Evolutionary conservation across 768 basidiomycete species (phyloP), one percentile per base, ranked within the genome.

Genomic region (Hericium coralloides): DNA sequence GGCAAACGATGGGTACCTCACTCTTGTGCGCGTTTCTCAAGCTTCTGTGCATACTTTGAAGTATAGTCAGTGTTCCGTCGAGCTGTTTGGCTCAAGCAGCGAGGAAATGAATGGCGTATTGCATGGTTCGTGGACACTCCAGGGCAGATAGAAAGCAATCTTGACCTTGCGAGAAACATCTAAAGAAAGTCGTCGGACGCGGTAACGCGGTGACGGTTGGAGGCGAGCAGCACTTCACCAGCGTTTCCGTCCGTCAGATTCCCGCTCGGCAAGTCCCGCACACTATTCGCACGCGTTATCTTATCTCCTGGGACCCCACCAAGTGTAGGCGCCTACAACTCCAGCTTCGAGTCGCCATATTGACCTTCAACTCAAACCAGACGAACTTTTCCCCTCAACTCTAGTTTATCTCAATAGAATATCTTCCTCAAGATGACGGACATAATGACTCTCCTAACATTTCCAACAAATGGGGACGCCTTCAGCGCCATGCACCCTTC

Each of bases 11-110:
- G 22, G 23, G 41, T 31, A 48, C 70, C 81, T 76, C 74, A 91
- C 89, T 83, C 75, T 66, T 80, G 70, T 43, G 89, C 84, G 63
- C 74, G 78, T 63, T 76, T 73, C 48, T 75, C 79, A 38, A 95
- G 70, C 66, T 87, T 89, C 58, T 85, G 80, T 14, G 82, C 78
- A 66, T 94, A 93, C 65, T 80, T 85, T 31, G 72, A 65, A 59
- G 74, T 70, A 55, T 76, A 74, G 56, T 69, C 64, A 8, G 49
- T 36, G 26, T 10, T 50, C 23, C 22, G 15, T 9, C 10, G 9
- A 50, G n/a, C 10, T 18, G 23, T 12, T 50, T 20, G 15, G 49
- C 25, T 23, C 23, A 36, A 50, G 9, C 49, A 12, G 26, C 49
- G 49, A 50, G 20, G 22, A 26, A 49, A 2, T 43, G 41, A n/a